These are phyloP conservation scores for Blumeria graminis DNA, from an alignment of 2,329 filamentous ascomycete species.

Conservation along the genomic window DNA sequence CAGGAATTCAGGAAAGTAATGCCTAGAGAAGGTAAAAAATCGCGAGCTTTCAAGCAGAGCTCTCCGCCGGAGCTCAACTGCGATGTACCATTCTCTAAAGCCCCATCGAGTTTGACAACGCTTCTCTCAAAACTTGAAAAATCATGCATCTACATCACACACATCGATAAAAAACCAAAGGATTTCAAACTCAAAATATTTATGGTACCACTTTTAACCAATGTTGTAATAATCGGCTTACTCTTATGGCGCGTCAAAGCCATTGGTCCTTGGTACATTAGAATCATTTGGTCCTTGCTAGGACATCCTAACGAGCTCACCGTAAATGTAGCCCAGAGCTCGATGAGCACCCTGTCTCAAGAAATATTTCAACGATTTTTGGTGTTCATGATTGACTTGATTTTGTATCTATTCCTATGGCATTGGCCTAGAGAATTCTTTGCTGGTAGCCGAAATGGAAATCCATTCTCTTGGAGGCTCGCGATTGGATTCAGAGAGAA, in stretches of 20 bases:
- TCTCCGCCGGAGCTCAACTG: slow-evolving; percentile 11
- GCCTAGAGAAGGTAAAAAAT: slow-evolving; percentile 12
- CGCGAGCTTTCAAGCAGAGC: slow-evolving; percentile 9
- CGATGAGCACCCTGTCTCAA: slow-evolving; percentile 29
- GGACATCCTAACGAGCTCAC: slow-evolving; percentile 31
- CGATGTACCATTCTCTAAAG: slow-evolving; percentile 43
- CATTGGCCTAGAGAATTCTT: slow-evolving; percentile 55
- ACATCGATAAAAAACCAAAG: slow-evolving; percentile 48
- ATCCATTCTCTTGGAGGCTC: slow-evolving; percentile 49
- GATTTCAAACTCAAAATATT: slow-evolving; percentile 68
- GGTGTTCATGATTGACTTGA: slow-evolving; percentile 51
- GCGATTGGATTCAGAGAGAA: slow-evolving; percentile 49
- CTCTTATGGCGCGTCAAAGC: slow-evolving; percentile 44
- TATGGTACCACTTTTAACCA: slow-evolving; percentile 52
- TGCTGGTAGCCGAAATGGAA: slow-evolving; percentile 30
- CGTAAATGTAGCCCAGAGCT: slow-evolving; percentile 31
- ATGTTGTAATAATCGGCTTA: slow-evolving; percentile 37
- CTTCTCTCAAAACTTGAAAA: slow-evolving; percentile 27
- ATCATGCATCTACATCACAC: slow-evolving; percentile 65
- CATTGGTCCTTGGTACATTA: slow-evolving; percentile 46
- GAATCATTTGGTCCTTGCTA: slow-evolving; percentile 13
- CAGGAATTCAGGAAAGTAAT: background rate
- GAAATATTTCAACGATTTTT: slow-evolving; percentile 27
- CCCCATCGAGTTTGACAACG: slow-evolving; percentile 19
- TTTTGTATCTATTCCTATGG: slow-evolving; percentile 41